Evolutionary conservation across 768 basidiomycete species (phyloP), one percentile per base, ranked within the genome.

Genomic region (Lactifluus rugatus): DNA sequence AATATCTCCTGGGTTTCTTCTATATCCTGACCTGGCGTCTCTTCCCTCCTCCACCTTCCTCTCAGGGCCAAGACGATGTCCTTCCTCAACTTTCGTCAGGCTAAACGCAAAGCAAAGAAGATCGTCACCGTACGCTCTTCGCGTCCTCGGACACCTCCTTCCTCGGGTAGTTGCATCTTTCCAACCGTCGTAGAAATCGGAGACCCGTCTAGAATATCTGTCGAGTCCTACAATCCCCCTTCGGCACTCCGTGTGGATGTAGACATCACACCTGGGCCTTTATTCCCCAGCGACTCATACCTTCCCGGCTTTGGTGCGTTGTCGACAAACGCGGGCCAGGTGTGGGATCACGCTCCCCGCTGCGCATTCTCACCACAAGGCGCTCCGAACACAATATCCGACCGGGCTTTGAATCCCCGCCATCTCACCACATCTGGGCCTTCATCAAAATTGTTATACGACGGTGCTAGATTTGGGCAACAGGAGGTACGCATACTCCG

Each of bases 51-150:
- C 14, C 46, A 48, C 39, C 32, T 52, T 36, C 47, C 23, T 19
- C 11, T 36, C 14, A 17, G 48, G 60, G 42, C 48, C 16, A 39
- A 11, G 52, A 51, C 21, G 21, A 52, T 62, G 53, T 49, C 56
- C 17, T 63, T 63, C 26, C 56, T 57, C 49, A 34, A 21, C 19
- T 56, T 64, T 32, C 57, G 63, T n/a, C 39, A 62, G 2, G 62
- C 59, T 9, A 63, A 45, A 54, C 61, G 61, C 42, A 63, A 59
- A 41, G 57, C 61, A 28, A 64, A 64, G 63, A 59, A 60, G 54
- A 51, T 49, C 4, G 44, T 51, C 21, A 45, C 37, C 17, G 5
- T 48, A 49, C 51, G 50, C 49, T 8, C 25, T 21, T 17, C 10
- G 11, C 56, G 46, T 3, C 37, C 49, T 19, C 54, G 41, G 8